phyloP scores from a whole-genome alignment of 176 grass and related monocot species.

The Avena insularis region DNA sequence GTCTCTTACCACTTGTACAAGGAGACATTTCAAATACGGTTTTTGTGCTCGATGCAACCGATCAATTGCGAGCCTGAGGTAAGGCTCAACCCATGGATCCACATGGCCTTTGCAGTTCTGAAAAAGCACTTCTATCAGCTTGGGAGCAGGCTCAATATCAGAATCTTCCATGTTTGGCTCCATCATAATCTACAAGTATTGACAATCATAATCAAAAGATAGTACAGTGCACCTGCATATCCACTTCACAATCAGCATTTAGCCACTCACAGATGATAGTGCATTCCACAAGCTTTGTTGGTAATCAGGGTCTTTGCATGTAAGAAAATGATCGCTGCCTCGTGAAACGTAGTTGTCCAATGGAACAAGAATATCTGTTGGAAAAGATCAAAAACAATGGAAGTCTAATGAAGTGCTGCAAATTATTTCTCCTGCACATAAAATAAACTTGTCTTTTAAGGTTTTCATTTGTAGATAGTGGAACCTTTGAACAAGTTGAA shows the following conservation, averaged over 20 bases:
- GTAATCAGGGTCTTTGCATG: slow-evolving; percentile 88
- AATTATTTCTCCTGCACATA: background rate
- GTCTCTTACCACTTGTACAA: slow-evolving; percentile 81
- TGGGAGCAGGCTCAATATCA: slow-evolving; percentile 81
- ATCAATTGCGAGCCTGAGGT: slow-evolving; percentile 73
- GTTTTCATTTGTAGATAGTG: background rate
- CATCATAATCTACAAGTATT: slow-evolving; percentile 62
- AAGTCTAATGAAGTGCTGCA: slow-evolving; percentile 9
- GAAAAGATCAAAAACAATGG: slow-evolving; percentile 17
- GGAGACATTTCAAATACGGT: slow-evolving; percentile 75
- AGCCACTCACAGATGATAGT: slow-evolving; percentile 70
- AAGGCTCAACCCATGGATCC: slow-evolving; percentile 91
- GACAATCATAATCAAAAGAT: slow-evolving; percentile 23
- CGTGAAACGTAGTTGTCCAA: slow-evolving; percentile 91
- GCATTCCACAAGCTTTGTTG: slow-evolving; percentile 85
- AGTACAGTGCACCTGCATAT: background rate
- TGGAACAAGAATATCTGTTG: slow-evolving; percentile 91
- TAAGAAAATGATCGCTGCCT: slow-evolving; percentile 72
- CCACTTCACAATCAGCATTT: background rate
- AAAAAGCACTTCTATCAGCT: slow-evolving; percentile 91
- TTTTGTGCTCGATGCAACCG: slow-evolving; percentile 58
- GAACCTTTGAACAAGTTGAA: background rate
- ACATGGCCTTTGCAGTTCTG: slow-evolving; percentile 94
- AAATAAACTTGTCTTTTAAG: slow-evolving; percentile 1
- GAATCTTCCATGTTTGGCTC: slow-evolving; percentile 92